Evolutionary conservation across 2,329 filamentous ascomycete species (phyloP), one percentile per base, ranked within the genome.

Genomic region (Drechslera avenae): DNA sequence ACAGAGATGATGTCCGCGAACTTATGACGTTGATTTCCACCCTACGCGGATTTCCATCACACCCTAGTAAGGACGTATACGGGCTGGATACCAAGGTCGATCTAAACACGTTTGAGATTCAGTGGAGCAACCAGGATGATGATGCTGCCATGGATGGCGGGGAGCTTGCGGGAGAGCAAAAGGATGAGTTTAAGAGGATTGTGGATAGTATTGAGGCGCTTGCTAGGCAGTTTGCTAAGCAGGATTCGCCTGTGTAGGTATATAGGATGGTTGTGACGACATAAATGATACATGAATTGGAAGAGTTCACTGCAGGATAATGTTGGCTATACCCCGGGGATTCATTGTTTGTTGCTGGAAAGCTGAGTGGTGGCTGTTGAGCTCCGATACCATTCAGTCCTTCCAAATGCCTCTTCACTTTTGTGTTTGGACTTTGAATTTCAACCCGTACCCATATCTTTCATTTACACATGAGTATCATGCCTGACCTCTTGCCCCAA

Each of bases 181-280:
- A 76, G 66, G 69, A 76, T 44, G 73, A 73, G 23, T 76, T 76
- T 56, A 75, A 74, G 70, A 61, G 74, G 26, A 66, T 77, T 14
- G 70, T 60, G n/a, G 71, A 76, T 26, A 75, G 72, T 54, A 74
- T 77, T 33, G 73, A 76, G 57, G 73, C 74, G 39, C 57, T 76
- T 31, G 73, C 60, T 17, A 68, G 75, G 60, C 68, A 64, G 17
- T 76, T 76, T 46, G 75, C 74, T 1, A 76, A 74, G 70, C 63
- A 73, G 48, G 73, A 76, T 46, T 64, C 67, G 47, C 64, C 73
- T 14, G 54, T 74, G 13, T 73, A 60, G 57, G 37, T 23, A 7
- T 7, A 23, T 7, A 23, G 21, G n/a, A n/a, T n/a, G n/a, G n/a
- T n/a, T n/a, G n/a, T n/a, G n/a, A n/a, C n/a, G n/a, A n/a, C n/a